Percentiles rank a stretch among this genome's conserved stretches.
These are phyloP conservation scores for Lactuca saligna DNA, from an alignment of 129 eudicot genomes.

Conservation along the genomic window DNA sequence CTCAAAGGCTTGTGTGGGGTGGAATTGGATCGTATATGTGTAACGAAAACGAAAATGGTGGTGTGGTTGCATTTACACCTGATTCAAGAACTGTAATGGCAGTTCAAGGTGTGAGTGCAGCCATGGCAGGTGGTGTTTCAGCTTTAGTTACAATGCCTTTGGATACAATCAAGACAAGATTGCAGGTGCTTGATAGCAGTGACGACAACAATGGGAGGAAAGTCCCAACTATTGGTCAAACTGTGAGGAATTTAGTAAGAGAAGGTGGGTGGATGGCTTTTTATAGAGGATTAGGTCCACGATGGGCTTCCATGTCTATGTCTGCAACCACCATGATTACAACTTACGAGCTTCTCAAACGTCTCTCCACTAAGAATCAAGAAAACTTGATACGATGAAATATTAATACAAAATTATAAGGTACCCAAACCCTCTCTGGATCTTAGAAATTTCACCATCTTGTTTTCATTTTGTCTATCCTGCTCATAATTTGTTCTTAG, in stretches of 20 bases:
- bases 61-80: constrained; percentile 34
- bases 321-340: constrained; percentile 91
- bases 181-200: constrained; percentile 68
- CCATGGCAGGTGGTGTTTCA: constrained; percentile 78
- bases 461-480: constrained; percentile 20
- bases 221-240: constrained; percentile 63
- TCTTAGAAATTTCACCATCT: constrained; percentile 4
- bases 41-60: constrained; percentile 38
- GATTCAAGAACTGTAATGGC: constrained; percentile 66
- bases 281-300: constrained; percentile 73
- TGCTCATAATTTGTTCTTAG: constrained; percentile 11
- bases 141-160: constrained; percentile 80
- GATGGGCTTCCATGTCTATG: constrained; percentile 87
- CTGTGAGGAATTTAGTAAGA: constrained; percentile 57
- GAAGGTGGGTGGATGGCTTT: constrained; percentile 89
- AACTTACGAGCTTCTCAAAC: constrained; percentile 75
- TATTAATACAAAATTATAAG: constrained; percentile 4
- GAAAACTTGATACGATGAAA: constrained; percentile 44
- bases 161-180: constrained; percentile 79
- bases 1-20: constrained; percentile 85
- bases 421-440: constrained; percentile 5
- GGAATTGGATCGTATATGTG: constrained; percentile 52
- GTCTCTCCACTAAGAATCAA: constrained; percentile 69
- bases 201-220: constrained; percentile 50
- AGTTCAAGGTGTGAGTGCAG: constrained; percentile 83